These are phyloP conservation scores for Flaveria brownii DNA, from an alignment of 129 eudicot genomes.

Conservation along the genomic window DNA sequence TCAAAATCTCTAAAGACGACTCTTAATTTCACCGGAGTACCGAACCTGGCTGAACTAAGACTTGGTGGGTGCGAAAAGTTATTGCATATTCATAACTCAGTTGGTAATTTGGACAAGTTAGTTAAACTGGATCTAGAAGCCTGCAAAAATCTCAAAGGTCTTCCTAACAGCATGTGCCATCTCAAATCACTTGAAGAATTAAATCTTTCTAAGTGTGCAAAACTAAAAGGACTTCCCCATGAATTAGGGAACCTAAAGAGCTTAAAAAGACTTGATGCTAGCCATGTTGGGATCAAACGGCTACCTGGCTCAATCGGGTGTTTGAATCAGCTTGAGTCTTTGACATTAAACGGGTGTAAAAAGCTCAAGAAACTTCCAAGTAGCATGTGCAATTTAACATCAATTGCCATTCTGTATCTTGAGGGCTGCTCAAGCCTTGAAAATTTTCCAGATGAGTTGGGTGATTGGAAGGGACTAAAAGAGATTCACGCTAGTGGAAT, in stretches of 20 bases:
- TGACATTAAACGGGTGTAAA: conserved; percentile 5
- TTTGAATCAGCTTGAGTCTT: conserved; percentile 12
- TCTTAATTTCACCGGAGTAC: conserved; percentile 26
- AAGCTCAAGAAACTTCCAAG: conserved; percentile 32
- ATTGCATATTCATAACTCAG: conserved; percentile 21
- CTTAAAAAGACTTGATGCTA: conserved; percentile 25
- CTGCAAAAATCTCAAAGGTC: conserved; percentile 14
- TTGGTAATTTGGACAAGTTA: conserved; percentile 31
- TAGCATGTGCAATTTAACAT: conserved; percentile 23
- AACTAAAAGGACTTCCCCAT: conserved; percentile 24
- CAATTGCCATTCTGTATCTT: conserved; percentile 11
- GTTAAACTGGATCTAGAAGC: conserved; percentile 15
- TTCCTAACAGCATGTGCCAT: conserved; percentile 16
- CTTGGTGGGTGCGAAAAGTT: conserved; percentile 20
- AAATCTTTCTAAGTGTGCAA: conserved; percentile 8
- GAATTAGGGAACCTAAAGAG: conserved; percentile 23
- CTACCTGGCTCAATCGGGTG: conserved; percentile 26
- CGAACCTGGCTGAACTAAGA: conserved; percentile 10
- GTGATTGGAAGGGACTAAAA: conserved; percentile 12
- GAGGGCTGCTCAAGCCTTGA: conserved; percentile 20
- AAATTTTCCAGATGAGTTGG: conserved; percentile 17
- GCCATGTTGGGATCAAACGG: conserved; percentile 25
- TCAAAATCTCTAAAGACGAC: conserved; percentile 15
- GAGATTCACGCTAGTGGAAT: conserved; percentile 19
- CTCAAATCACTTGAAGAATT: conserved; percentile 24